phyloP scores from a whole-genome alignment of 2,329 filamentous ascomycete species.

The Septoria petroselini region DNA sequence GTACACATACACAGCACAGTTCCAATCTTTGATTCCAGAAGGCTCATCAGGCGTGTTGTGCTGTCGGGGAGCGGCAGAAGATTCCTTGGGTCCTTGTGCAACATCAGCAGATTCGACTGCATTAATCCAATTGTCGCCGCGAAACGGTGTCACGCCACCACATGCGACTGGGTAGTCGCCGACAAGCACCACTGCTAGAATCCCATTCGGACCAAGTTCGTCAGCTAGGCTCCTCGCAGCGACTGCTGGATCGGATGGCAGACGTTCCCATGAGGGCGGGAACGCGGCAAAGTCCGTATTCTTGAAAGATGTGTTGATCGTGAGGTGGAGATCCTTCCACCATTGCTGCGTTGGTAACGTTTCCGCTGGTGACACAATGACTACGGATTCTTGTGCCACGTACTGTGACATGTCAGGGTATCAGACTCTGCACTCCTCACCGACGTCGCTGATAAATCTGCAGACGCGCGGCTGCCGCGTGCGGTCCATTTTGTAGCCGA shows the following conservation, averaged over 20 bases:
- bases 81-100: neutral
- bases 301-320: constrained; percentile 24
- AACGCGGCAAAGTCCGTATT: constrained; percentile 25
- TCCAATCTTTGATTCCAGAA: constrained; percentile 22
- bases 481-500: too few species aligned
- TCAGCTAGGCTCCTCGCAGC: constrained; percentile 21
- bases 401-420: too few species aligned
- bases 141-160: constrained; percentile 24
- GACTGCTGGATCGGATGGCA: constrained; percentile 18
- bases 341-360: constrained; percentile 23
- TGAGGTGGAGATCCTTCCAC: constrained; percentile 26
- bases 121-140: constrained; percentile 28
- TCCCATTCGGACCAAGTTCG: constrained; percentile 26
- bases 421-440: too few species aligned
- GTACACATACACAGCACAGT: constrained; percentile 31
- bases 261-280: constrained; percentile 28
- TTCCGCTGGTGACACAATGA: constrained; percentile 17
- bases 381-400: neutral
- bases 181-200: constrained; percentile 21
- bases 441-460: too few species aligned
- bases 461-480: too few species aligned
- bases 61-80: neutral
- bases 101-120: constrained; percentile 13
- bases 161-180: constrained; percentile 25
- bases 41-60: neutral